Percentiles rank a stretch among this genome's conserved stretches.
These are phyloP conservation scores for Ogataea trehaloabstinens DNA, from an alignment of 805 yeast genomes.

Conservation along the genomic window DNA sequence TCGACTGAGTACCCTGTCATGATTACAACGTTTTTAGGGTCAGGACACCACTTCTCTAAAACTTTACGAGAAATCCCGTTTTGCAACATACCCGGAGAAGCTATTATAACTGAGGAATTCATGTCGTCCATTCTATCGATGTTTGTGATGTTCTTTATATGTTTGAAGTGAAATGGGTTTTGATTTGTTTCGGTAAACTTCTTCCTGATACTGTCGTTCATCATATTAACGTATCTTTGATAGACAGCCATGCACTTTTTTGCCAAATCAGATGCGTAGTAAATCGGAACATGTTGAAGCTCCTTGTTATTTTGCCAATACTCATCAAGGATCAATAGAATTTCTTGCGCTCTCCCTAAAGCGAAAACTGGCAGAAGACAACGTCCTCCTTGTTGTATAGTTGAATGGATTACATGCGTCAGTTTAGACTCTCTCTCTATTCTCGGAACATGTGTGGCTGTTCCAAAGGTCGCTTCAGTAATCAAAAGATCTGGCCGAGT, in stretches of 20 bases:
- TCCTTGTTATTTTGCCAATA: slow-evolving; percentile 89
- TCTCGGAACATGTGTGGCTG: slow-evolving; percentile 94
- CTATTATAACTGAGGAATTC: slow-evolving; percentile 94
- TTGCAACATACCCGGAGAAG: slow-evolving; percentile 98
- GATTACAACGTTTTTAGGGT: slow-evolving; percentile 81
- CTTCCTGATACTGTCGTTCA: slow-evolving; percentile 86
- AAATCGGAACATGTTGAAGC: slow-evolving; percentile 76
- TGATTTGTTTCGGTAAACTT: slow-evolving; percentile 73
- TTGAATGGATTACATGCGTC: slow-evolving; percentile 78
- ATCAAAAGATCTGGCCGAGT: slow-evolving; percentile 82
- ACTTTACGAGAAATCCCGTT: slow-evolving; percentile 91
- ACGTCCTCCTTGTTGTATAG: slow-evolving; percentile 85
- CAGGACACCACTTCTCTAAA: slow-evolving; percentile 96
- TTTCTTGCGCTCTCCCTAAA: slow-evolving; percentile 93
- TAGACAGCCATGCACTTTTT: slow-evolving; percentile 96
- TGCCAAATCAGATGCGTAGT: slow-evolving; percentile 90
- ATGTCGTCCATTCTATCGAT: slow-evolving; percentile 86
- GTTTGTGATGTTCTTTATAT: slow-evolving; percentile 73
- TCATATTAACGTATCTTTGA: slow-evolving; percentile 94
- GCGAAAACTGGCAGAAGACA: slow-evolving; percentile 94
- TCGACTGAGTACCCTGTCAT: slow-evolving; percentile 97
- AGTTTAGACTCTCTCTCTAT: slow-evolving; percentile 78
- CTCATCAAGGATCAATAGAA: slow-evolving; percentile 85
- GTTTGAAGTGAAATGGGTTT: slow-evolving; percentile 90
- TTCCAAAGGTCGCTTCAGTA: slow-evolving; percentile 96